Base-by-base conservation (phyloP, 495 filamentous ascomycete genomes). In the Penicillium robsamsonii region DNA sequence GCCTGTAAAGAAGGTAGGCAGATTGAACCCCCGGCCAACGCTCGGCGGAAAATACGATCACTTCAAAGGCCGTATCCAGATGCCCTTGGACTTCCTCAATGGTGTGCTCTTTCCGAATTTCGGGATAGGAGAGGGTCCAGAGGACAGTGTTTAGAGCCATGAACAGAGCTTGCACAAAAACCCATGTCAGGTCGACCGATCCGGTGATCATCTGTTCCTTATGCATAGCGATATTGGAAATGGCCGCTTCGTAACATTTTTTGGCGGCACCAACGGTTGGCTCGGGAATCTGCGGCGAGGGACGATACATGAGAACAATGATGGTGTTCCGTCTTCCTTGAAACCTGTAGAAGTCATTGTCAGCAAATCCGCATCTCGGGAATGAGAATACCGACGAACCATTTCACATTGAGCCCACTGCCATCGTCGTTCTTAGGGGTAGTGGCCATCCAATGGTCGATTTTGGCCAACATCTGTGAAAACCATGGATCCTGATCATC, bases 11-110 rank as follows among this genome's bases (percentile, higher is more conserved):
- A 59, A 91, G 78, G 10, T 87, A 79, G 15, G 91, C 92, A n/a
- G 89, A 88, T 47, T 84, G 79, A 10, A 92, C 89, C 24, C 92
- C 93, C 0, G 93, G 93, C 93, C 93, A 96, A 25, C 90, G 81
- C 61, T 91, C 86, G 2, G 87, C 85, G 50, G 90, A 86, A 45
- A 84, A 81, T 20, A 81, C 73, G 49, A 97, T 87, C 13, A 85
- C 83, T 51, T 93, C 87, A 30, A 96, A 66, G 4, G 88, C 88
- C 33, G 82, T 80, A 25, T 85, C 77, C 20, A 95, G 78, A 53
- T 89, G 79, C 27, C 79, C 72, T 65, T 91, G 84, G 11, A 95
- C 83, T 61, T 92, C 84, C 38, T 88, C 85, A 24, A 82, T 81
- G 13, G 74, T 63, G 68, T 96, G 84, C 25, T 81, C 72, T 44